Base-by-base conservation (phyloP, 805 yeast genomes). In the Saturnispora besseyi region DNA sequence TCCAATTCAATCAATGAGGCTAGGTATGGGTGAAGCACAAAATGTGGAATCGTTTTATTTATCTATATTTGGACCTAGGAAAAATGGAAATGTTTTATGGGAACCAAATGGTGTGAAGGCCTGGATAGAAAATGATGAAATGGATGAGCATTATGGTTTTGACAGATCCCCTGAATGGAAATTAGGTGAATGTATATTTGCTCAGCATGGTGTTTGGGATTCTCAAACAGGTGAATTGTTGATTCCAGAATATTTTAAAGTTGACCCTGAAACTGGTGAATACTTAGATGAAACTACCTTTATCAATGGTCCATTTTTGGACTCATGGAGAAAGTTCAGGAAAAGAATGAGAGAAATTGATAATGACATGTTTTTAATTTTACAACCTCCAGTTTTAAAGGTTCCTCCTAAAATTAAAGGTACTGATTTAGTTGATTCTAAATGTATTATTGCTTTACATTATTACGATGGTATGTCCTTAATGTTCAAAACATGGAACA, bases 381-480 rank as follows among this genome's bases (percentile, higher is more conserved):
- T 88, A 56, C 96, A 89, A 64, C 83, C 95, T 0, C 95, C 96
- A 1, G 93, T 86, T 1, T 69, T 90, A 53, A 83, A 80, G 57
- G 60, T 75, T 3, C 96, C 96, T 0, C 96, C 97, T 2, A 62
- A 66, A 10, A 64, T 87, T 53, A 73, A 72, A 51, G 74, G 73
- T 11, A 62, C 70, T 3, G 42, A 49, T 29, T 61, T 81, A n/a
- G 61, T 84, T 12, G 93, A 85, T 58, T 62, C 70, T 1, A 76
- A 75, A 46, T 82, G 91, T 0, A 79, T 85, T 1, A 82, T 82
- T 57, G 81, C 95, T 18, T 93, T 95, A 2, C 99, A 91, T 66
- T 91, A 83, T 63, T 91, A 91, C 62, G 99, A 91, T 63, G 99
- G 98, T 0, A 76, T 91, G 81, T 85, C 97, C 1, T 69, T 91